phyloP scores from a whole-genome alignment of 768 basidiomycete genomes.

The Cubamyces lactineus region DNA sequence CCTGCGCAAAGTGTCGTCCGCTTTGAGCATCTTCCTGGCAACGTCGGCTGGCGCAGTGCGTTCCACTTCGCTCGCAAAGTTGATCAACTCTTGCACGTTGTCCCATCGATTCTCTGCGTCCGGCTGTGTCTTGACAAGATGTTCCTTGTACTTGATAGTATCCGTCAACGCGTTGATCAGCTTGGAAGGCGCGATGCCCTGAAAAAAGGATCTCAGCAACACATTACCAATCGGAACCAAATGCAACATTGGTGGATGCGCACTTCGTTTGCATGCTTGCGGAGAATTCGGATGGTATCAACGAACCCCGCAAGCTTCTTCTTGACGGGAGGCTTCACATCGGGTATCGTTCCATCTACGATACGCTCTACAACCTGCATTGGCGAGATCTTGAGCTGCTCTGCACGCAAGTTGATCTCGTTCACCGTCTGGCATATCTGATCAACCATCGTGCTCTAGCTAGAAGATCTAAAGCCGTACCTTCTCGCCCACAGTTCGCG shows the following conservation, averaged over 20 bases:
- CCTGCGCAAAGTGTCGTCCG: conserved; percentile 3
- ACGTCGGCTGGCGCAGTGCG: conserved; percentile 30
- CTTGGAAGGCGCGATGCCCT: conserved; percentile 65
- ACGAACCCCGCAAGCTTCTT: conserved; percentile 67
- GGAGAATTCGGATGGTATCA: conserved; percentile 52
- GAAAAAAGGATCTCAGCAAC: no score
- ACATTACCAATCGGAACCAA: no score
- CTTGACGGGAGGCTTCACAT: conserved; percentile 68
- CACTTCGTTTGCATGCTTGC: conserved; percentile 59
- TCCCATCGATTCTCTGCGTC: conserved; percentile 82
- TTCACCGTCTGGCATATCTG: conserved; percentile 53
- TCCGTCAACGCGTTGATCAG: conserved; percentile 63
- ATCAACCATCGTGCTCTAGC: not conserved
- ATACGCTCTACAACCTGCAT: conserved; percentile 68
- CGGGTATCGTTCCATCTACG: conserved; percentile 58
- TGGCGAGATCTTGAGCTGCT: conserved; percentile 52
- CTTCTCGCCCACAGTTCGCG: conserved; percentile 78
- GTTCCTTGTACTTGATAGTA: conserved; percentile 63
- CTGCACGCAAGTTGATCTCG: conserved; percentile 59
- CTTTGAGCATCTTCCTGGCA: conserved; percentile 21
- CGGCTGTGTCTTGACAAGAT: conserved; percentile 70
- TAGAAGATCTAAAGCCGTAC: conserved; percentile 40
- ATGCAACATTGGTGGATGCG: no score
- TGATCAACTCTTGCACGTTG: conserved; percentile 84
- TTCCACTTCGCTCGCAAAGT: conserved; percentile 67